Conservation (phyloP, 495 filamentous ascomycete genomes). For the Aspergillus conjunctus region DNA sequence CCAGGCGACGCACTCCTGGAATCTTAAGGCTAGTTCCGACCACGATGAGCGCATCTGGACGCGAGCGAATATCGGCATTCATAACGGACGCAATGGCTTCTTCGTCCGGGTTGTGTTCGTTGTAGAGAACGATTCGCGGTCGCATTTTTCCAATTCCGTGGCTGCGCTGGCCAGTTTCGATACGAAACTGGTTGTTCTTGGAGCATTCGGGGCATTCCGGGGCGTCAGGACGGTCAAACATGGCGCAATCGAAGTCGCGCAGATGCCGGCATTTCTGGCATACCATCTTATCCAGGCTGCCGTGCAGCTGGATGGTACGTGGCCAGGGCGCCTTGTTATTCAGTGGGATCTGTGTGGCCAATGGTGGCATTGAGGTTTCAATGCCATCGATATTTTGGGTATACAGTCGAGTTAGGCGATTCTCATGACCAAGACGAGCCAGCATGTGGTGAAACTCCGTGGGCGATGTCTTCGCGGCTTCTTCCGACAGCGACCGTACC, state of each 20-base stretch:
- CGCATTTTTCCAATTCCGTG: conserved; percentile 90
- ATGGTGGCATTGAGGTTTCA: conserved; percentile 79
- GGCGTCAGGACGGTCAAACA: conserved; percentile 82
- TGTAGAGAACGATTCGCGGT: conserved; percentile 94
- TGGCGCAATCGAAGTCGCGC: conserved; percentile 69
- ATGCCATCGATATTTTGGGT: conserved; percentile 96
- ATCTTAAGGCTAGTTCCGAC: conserved; percentile 96
- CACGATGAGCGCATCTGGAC: conserved; percentile 90
- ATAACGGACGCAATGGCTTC: conserved; percentile 93
- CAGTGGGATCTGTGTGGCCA: conserved; percentile 75
- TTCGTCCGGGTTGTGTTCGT: conserved; percentile 94
- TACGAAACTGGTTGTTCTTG: conserved; percentile 73
- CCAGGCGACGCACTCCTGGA: conserved; percentile 84
- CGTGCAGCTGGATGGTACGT: conserved; percentile 88
- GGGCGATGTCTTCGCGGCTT: conserved; percentile 73
- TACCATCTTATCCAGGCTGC: conserved; percentile 92
- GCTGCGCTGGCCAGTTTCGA: conserved; percentile 82
- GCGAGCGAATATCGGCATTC: conserved; percentile 74
- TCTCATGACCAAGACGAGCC: conserved; percentile 85
- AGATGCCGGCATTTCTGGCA: conserved; percentile 88
- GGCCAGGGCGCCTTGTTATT: conserved; percentile 87
- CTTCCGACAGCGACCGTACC: conserved; percentile 81
- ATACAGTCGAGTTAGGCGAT: conserved; percentile 88
- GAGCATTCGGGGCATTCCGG: conserved; percentile 80
- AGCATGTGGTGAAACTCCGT: conserved; percentile 94